These are phyloP conservation scores for Aureoboletus auriporus DNA, from an alignment of 768 basidiomycete species.

Conservation along the genomic window DNA sequence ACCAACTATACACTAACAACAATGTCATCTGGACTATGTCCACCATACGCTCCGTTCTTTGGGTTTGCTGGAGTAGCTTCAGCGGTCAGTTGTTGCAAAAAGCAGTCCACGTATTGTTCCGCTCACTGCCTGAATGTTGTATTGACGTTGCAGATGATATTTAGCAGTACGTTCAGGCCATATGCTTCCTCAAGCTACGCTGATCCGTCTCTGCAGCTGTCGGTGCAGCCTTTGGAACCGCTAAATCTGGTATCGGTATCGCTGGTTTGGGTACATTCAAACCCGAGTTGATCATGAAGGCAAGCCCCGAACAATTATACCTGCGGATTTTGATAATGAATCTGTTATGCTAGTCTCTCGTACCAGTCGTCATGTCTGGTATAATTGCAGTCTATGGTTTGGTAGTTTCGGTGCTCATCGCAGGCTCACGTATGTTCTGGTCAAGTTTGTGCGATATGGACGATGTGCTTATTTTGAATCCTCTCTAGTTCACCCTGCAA, in stretches of 20 bases:
- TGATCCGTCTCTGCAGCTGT: conserved; percentile 50
- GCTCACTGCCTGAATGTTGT: conserved; percentile 5
- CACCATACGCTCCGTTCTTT: conserved; percentile 96
- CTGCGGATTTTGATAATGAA: background rate
- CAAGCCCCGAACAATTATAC: conserved; percentile 22
- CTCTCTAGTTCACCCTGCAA: conserved; percentile 52
- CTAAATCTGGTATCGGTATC: conserved; percentile 96
- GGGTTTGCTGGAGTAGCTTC: conserved; percentile 96
- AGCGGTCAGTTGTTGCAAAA: conserved; percentile 54
- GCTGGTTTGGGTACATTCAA: conserved; percentile 90
- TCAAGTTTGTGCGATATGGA: background rate
- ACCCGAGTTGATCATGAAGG: conserved; percentile 99
- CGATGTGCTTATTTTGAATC: conserved; percentile 13
- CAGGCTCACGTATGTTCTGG: conserved; percentile 51
- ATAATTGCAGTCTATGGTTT: conserved; percentile 97
- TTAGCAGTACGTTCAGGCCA: conserved; percentile 73
- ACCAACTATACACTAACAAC: background rate
- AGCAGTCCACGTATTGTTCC: background rate
- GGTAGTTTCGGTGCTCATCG: conserved; percentile 91
- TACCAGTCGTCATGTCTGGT: conserved; percentile 97
- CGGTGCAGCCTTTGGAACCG: conserved; percentile 94
- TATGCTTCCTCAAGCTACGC: conserved; percentile 2
- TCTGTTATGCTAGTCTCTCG: conserved; percentile 61
- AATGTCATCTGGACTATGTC: conserved; percentile 63
- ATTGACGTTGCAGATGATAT: conserved; percentile 70